These are phyloP conservation scores for Malania oleifera DNA, from an alignment of 164 flowering plant genomes.

Conservation along the genomic window DNA sequence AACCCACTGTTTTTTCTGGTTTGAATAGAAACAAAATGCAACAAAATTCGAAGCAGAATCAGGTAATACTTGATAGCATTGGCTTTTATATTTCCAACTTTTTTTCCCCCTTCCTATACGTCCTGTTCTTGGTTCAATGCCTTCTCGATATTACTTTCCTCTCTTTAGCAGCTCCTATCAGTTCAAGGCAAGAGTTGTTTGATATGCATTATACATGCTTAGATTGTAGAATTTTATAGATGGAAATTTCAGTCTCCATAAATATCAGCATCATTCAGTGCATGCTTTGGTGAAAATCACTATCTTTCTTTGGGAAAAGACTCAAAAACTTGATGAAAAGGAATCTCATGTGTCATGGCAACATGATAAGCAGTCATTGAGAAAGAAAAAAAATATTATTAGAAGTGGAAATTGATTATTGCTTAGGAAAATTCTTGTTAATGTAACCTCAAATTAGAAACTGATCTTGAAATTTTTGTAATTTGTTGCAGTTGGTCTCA, in stretches of 20 bases:
- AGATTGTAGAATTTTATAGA: too few relatives aligned
- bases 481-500: slow-evolving; percentile 23
- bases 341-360: neutral
- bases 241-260: neutral
- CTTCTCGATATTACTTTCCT: too few relatives aligned
- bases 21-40: neutral
- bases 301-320: neutral
- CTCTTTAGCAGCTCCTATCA: neutral
- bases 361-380: neutral
- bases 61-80: neutral
- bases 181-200: too few relatives aligned
- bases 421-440: neutral
- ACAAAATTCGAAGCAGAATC: neutral
- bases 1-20: neutral
- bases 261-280: neutral
- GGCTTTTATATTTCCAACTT: neutral
- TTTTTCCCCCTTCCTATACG: neutral
- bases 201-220: too few relatives aligned
- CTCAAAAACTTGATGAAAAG: neutral
- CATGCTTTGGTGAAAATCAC: neutral
- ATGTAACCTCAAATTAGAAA: neutral
- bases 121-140: neutral
- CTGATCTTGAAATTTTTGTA: neutral
- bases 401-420: neutral
- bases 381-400: neutral